phyloP scores from a whole-genome alignment of 768 basidiomycete species.

The Jaapia argillacea region DNA sequence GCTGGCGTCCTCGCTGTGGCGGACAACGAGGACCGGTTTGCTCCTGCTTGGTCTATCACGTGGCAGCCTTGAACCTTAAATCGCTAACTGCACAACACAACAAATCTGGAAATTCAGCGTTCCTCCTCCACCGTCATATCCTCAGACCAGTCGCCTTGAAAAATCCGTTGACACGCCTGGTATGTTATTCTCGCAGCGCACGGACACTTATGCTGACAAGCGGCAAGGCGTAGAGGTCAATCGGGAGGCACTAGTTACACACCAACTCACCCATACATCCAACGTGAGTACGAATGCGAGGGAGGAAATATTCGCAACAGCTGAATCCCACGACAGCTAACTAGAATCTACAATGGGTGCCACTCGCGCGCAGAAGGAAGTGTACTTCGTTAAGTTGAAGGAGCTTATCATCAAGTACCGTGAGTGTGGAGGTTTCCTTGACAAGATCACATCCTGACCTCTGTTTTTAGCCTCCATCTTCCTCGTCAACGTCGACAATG shows the following conservation, averaged over 20 bases:
- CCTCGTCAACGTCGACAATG: constrained; percentile 99
- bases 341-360: constrained; percentile 69
- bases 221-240: constrained; percentile 62
- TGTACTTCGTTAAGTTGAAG: constrained; percentile 91
- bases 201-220: constrained; percentile 7
- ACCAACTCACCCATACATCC: constrained; percentile 14
- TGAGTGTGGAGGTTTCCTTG: constrained; percentile 38
- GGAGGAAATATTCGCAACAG: no score
- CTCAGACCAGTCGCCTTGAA: constrained; percentile 64
- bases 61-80: no score
- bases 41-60: no score
- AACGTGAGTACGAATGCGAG: no score
- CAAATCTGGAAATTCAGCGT: no score
- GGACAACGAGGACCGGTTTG: no score
- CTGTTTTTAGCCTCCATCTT: constrained; percentile 82
- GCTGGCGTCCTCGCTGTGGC: not conserved
- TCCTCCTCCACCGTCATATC: constrained; percentile 6
- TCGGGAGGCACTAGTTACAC: constrained; percentile 68
- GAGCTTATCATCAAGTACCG: constrained; percentile 85
- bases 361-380: constrained; percentile 78
- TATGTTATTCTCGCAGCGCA: constrained; percentile 20
- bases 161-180: constrained; percentile 89
- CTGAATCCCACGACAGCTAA: constrained; percentile 20
- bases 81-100: no score
- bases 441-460: not conserved